Evolutionary conservation across 352 stramenopile species (phyloP), one percentile per base, ranked within the genome.

Genomic region (Globisporangium emineosum): DNA sequence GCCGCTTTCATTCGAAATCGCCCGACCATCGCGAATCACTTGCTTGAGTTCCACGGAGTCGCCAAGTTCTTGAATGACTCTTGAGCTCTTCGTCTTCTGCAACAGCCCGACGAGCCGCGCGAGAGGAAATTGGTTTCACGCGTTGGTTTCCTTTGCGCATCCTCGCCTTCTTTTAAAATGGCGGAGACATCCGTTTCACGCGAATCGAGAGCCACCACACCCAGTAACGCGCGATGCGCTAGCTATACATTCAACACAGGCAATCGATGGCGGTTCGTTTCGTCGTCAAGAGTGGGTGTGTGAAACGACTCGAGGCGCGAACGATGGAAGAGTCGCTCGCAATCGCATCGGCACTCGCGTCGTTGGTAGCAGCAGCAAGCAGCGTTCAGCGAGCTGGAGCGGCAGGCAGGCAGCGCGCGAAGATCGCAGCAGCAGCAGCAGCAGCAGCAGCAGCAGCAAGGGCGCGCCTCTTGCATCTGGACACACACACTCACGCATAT

Each of bases 21-120:
- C 32, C 23, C 12, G 55, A 61, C 35, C 55, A 61, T 61, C 35
- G 37, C 55, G 32, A 59, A 59, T 25, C 27, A 10, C 23, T 56
- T 13, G 17, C 35, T 37, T 30, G 10, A 13, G 7, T 33, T 23
- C 15, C 9, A 51, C 21, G 55, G 55, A 52, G 37, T 35, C 27
- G 23, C 27, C 13, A 61, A 61, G 49, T 61, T 51, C 55, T 15
- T 42, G 15, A 51, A 51, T 61, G 37, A 7, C 17, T 57, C 50
- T 33, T 51, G 1, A 9, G n/a, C 2, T 8, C 0, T 6, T 45
- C 21, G 19, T 45, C 40, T 8, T 15, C 21, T 17, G 17, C 17
- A n/a, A 5, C 15, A 45, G 19, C 19, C 13, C 13, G 0, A n/a
- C 15, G 35, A 42, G 13, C 37, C 37, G 3, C 40, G 17, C 0